A percentile compares a stretch with the other conserved stretches of the same genome.
phyloP scores from a whole-genome alignment of 2,329 filamentous ascomycete species.

The Fusarium illudens region DNA sequence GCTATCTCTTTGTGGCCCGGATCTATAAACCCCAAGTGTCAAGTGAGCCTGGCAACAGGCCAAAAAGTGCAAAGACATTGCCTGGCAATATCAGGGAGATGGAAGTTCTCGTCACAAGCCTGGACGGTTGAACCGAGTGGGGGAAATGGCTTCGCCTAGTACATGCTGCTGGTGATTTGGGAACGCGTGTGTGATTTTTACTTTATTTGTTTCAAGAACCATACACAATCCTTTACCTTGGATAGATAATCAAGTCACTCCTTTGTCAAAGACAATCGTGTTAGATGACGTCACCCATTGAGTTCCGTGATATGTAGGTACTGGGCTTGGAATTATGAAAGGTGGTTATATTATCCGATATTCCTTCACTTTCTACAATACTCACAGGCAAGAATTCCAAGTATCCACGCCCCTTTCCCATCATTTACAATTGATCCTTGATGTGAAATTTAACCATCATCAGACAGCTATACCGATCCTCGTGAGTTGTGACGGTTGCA shows the following conservation, averaged over 20 bases:
- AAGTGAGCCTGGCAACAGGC: not conserved
- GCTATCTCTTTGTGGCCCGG: constrained; percentile 55
- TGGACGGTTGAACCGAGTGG: not conserved
- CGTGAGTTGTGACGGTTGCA: not conserved
- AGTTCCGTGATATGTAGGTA: not conserved
- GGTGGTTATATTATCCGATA: not conserved
- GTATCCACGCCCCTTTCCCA: not conserved
- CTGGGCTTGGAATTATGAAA: not conserved
- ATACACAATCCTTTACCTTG: not conserved
- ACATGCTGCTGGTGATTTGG: not conserved
- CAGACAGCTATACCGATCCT: not conserved
- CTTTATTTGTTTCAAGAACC: not conserved
- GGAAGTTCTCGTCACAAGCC: not conserved
- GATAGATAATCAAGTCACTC: not conserved
- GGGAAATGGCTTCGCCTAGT: not conserved
- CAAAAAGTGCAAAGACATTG: not conserved
- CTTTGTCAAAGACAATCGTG: not conserved
- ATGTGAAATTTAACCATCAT: not conserved
- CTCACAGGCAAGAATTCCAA: not conserved
- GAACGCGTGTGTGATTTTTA: not conserved
- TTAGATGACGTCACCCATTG: not conserved
- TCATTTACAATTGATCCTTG: not conserved
- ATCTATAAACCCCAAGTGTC: not conserved
- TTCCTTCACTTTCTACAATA: not conserved
- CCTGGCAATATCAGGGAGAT: not conserved